phyloP scores from a whole-genome alignment of 257 asterid genomes.

The Salvia rosmarinus region DNA sequence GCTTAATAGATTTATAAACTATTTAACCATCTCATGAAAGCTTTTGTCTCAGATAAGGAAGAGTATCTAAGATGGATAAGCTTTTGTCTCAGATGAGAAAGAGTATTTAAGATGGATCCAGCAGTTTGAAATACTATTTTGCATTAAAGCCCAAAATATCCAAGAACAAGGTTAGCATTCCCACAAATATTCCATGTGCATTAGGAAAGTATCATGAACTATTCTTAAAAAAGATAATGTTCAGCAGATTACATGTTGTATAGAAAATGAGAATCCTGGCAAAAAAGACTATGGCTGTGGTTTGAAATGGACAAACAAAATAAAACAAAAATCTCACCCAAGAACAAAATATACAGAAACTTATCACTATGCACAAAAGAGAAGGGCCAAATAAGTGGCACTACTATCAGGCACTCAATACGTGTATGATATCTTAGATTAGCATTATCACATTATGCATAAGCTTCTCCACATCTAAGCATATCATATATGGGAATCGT shows the following conservation, averaged over 20 bases:
- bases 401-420: neutral
- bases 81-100: neutral
- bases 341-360: neutral
- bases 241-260: slow-evolving; percentile 25
- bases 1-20: neutral
- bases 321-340: neutral
- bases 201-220: neutral
- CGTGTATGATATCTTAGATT: neutral
- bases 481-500: neutral
- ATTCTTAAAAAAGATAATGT: slow-evolving; percentile 1
- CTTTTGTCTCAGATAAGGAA: neutral
- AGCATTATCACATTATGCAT: neutral
- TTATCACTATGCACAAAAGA: slow-evolving; percentile 16
- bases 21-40: slow-evolving; percentile 15
- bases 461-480: slow-evolving; percentile 10
- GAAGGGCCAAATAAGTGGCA: neutral
- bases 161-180: neutral
- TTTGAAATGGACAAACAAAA: neutral
- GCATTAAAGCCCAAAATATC: slow-evolving; percentile 20
- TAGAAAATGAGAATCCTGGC: neutral
- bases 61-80: too few species aligned
- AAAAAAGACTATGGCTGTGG: neutral
- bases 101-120: neutral
- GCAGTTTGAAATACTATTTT: neutral
- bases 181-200: slow-evolving; percentile 9